phyloP scores from a whole-genome alignment of 2,329 filamentous ascomycete species.

The Arthrobotrys iridis region DNA sequence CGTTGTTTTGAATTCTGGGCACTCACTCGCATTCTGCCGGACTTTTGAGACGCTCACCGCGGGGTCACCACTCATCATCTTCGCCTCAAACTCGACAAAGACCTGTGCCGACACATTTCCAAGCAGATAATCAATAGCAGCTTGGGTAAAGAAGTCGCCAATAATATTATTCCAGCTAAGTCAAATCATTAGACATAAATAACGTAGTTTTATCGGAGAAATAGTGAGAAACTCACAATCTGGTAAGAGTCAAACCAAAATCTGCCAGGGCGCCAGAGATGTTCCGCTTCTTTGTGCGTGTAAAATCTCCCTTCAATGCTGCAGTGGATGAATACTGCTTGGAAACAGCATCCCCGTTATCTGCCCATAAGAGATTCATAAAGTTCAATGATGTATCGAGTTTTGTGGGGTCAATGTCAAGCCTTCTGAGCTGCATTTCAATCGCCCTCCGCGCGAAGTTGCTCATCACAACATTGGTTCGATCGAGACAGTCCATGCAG shows the following conservation, averaged over 20 bases:
- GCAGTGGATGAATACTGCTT: slow-evolving; percentile 96
- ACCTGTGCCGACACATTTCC: slow-evolving; percentile 85
- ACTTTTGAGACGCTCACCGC: slow-evolving; percentile 86
- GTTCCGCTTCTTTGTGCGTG: slow-evolving; percentile 86
- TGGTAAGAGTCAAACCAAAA: slow-evolving; percentile 83
- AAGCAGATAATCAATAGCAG: slow-evolving; percentile 91
- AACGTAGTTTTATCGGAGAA: slow-evolving; percentile 31
- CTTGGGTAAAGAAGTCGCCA: slow-evolving; percentile 96
- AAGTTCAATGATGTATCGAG: slow-evolving; percentile 90
- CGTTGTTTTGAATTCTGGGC: not conserved
- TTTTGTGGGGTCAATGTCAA: slow-evolving; percentile 79
- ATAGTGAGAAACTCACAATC: slow-evolving; percentile 66
- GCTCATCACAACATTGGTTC: slow-evolving; percentile 95
- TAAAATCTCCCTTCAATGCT: slow-evolving; percentile 96
- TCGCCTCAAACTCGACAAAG: slow-evolving; percentile 92
- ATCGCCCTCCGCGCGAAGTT: slow-evolving; percentile 86
- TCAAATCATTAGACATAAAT: slow-evolving; percentile 58
- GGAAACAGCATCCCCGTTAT: slow-evolving; percentile 95
- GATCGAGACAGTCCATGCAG: slow-evolving; percentile 97
- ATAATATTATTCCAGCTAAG: slow-evolving; percentile 82
- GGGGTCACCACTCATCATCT: slow-evolving; percentile 92
- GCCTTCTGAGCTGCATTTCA: slow-evolving; percentile 78
- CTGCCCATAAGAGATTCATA: slow-evolving; percentile 88
- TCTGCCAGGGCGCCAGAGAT: slow-evolving; percentile 92
- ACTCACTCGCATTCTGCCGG: slow-evolving; percentile 76